Conservation (phyloP, 2,329 filamentous ascomycete species). For the Monilinia laxa region DNA sequence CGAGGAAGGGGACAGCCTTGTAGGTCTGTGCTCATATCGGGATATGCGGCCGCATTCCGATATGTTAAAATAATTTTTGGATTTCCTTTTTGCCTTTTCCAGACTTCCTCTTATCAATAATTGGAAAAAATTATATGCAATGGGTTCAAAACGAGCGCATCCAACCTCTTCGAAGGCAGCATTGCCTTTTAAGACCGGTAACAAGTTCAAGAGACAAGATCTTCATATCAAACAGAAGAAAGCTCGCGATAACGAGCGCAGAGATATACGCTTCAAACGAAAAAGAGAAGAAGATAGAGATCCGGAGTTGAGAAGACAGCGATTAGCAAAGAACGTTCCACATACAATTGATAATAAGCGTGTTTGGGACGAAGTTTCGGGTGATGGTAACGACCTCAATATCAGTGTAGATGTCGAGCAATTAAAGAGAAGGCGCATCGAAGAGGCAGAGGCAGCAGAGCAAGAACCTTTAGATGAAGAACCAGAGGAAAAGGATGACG, state of each 20-base stretch:
- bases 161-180: constrained; percentile 46
- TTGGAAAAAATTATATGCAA: constrained; percentile 37
- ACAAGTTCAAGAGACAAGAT: constrained; percentile 77
- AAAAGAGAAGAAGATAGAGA: constrained; percentile 85
- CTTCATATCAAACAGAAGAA: constrained; percentile 81
- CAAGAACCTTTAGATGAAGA: constrained; percentile 45
- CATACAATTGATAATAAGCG: constrained; percentile 83
- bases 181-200: constrained; percentile 58
- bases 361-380: constrained; percentile 79
- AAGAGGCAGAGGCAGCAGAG: constrained; percentile 49
- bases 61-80: constrained; percentile 21
- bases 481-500: constrained; percentile 51
- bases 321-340: constrained; percentile 76
- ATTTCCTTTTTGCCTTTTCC: constrained; percentile 23
- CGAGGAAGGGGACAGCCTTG: constrained; percentile 13
- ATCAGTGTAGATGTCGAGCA: constrained; percentile 56
- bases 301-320: constrained; percentile 69
- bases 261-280: constrained; percentile 72
- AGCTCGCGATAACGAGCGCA: constrained; percentile 67
- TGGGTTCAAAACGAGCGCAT: constrained; percentile 51
- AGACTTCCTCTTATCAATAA: constrained; percentile 6
- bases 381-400: constrained; percentile 58
- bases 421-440: constrained; percentile 56
- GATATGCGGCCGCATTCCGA: constrained; percentile 19
- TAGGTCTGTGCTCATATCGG: constrained; percentile 13